These are phyloP conservation scores for Penicillium robsamsonii DNA, from an alignment of 495 filamentous ascomycete genomes.

Conservation along the genomic window DNA sequence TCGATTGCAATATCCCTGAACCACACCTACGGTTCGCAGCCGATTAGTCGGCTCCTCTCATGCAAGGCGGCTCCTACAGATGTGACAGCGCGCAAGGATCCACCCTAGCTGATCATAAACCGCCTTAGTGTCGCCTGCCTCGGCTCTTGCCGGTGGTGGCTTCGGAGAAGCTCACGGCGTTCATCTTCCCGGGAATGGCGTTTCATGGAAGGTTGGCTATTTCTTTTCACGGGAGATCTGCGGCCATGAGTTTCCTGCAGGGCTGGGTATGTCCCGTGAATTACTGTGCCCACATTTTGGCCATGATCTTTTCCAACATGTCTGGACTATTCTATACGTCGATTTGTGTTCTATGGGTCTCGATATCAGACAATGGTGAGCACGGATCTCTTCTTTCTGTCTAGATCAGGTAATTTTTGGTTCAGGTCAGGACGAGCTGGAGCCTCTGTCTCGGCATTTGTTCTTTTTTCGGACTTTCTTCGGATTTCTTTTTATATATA, in stretches of 20 bases:
- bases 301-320: not conserved
- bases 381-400: not conserved
- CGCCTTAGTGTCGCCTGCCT: conserved; percentile 24
- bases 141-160: conserved; percentile 31
- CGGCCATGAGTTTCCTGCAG: conserved; percentile 14
- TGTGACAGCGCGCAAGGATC: conserved; percentile 30
- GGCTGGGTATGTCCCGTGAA: conserved; percentile 1
- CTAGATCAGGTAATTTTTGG: no score
- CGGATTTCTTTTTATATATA: not conserved
- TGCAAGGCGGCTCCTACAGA: conserved; percentile 27
- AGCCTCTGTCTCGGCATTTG: not conserved
- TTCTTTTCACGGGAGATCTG: conserved; percentile 17
- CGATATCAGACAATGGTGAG: not conserved
- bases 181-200: conserved; percentile 14
- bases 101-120: conserved; percentile 12
- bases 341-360: not conserved
- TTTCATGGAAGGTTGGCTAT: conserved; percentile 7
- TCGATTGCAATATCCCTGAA: conserved; percentile 1
- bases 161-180: conserved; percentile 23
- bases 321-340: not conserved
- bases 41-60: conserved; percentile 23
- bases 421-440: not conserved
- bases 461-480: not conserved
- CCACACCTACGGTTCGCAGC: conserved; percentile 16
- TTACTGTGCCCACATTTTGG: not conserved